A percentile compares a stretch with the other conserved stretches of the same genome.
Evolutionary conservation across 495 filamentous ascomycete species (phyloP).

Genomic region (Beverwykella pulmonaria): DNA sequence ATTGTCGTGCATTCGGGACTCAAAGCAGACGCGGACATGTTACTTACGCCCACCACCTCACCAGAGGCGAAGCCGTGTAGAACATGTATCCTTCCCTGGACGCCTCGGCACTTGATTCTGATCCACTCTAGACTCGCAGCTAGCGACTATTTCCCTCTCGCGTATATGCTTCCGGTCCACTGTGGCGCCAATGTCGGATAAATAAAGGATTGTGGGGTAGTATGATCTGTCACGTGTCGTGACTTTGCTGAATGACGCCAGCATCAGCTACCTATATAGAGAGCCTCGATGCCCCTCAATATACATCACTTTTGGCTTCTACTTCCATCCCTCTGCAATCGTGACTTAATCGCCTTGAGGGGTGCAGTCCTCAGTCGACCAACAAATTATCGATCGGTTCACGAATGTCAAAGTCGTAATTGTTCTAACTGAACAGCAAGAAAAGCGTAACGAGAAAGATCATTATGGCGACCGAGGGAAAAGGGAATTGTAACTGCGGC

Average conservation of each 20-base stretch:
- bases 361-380: no score
- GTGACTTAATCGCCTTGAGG: no score
- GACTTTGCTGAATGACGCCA: no score
- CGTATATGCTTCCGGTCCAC: neutral
- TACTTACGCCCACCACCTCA: neutral
- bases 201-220: neutral
- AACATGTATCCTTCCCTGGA: neutral
- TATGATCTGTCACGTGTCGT: no score
- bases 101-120: neutral
- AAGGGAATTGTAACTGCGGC: slow-evolving; percentile 24
- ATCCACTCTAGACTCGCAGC: neutral
- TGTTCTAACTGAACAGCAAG: neutral
- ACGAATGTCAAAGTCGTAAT: no score
- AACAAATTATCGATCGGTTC: no score
- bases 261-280: no score
- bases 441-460: neutral
- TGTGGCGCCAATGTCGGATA: neutral
- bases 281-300: no score
- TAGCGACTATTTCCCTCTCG: neutral
- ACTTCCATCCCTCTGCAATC: no score
- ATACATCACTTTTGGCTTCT: no score
- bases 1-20: neutral
- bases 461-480: slow-evolving; percentile 10
- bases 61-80: neutral
- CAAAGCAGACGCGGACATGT: neutral